Conservation (phyloP, 257 asterid species). For the Solanum corneliomulleri region DNA sequence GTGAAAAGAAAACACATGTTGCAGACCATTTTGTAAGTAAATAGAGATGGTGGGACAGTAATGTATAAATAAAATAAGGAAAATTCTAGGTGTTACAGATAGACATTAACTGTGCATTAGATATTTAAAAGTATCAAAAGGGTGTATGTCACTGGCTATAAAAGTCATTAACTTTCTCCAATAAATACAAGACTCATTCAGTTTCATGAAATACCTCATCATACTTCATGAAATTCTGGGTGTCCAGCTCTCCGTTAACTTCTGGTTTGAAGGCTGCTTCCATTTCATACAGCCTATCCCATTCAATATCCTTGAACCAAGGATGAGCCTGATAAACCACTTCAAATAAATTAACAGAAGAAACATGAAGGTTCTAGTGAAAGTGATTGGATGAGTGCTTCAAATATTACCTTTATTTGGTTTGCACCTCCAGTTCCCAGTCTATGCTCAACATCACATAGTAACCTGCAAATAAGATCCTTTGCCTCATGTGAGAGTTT, state of each 20-base stretch:
- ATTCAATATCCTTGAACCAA: constrained; percentile 73
- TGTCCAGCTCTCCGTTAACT: constrained; percentile 92
- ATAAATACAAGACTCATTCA: constrained; percentile 4
- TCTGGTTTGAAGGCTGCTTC: constrained; percentile 93
- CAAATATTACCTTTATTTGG: constrained; percentile 62
- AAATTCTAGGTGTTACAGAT: background rate
- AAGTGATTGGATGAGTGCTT: background rate
- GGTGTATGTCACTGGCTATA: background rate
- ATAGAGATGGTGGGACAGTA: background rate
- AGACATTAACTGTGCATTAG: background rate
- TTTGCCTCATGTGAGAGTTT: constrained; percentile 67
- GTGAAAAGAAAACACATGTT: background rate
- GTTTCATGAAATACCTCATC: constrained; percentile 52
- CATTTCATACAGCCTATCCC: constrained; percentile 94
- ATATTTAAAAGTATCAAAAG: background rate
- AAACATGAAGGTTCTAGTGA: background rate
- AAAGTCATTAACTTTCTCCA: background rate
- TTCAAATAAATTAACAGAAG: constrained; percentile 1
- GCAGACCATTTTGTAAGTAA: background rate
- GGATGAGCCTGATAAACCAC: constrained; percentile 65
- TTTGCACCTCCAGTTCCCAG: constrained; percentile 87
- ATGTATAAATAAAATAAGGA: background rate
- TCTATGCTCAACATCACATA: constrained; percentile 92
- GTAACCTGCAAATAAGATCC: constrained; percentile 78
- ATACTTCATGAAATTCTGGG: constrained; percentile 92